phyloP scores from a whole-genome alignment of 768 basidiomycete genomes.

The Lactarius sp. region DNA sequence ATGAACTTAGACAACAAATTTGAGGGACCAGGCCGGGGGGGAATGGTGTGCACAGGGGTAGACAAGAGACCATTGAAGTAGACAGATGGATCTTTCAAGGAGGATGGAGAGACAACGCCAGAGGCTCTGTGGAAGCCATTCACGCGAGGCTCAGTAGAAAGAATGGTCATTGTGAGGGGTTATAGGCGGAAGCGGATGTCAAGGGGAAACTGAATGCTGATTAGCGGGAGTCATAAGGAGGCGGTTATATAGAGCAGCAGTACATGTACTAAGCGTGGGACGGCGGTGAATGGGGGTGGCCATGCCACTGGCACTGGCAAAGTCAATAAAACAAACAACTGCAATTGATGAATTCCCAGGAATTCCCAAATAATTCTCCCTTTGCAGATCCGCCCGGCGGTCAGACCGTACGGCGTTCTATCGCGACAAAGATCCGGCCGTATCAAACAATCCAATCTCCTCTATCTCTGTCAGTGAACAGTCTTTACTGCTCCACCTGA shows the following conservation, averaged over 20 bases:
- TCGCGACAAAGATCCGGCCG: constrained; percentile 11
- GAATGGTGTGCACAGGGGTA: not conserved
- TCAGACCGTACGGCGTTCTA: not conserved
- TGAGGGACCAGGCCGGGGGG: constrained; percentile 5
- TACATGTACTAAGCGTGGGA: not conserved
- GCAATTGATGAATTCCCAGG: not conserved
- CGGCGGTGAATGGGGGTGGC: not conserved
- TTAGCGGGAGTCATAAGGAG: not conserved
- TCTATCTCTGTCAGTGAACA: no score
- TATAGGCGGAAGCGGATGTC: not conserved
- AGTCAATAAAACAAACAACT: not conserved
- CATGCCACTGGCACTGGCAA: no score
- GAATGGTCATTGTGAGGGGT: constrained; percentile 20
- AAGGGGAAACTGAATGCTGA: not conserved
- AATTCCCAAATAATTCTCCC: not conserved
- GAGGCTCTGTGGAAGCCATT: constrained; percentile 11
- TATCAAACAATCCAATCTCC: not conserved
- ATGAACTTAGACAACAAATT: constrained; percentile 54
- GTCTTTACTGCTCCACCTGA: not conserved
- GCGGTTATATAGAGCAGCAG: constrained; percentile 8
- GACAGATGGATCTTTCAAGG: not conserved
- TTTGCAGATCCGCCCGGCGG: constrained; percentile 13
- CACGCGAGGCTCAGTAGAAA: constrained; percentile 17
- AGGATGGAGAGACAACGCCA: not conserved
- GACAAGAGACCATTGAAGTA: not conserved